Conservation (phyloP, 2,329 filamentous ascomycete genomes). For the Neopestalotiopsis clavispora region DNA sequence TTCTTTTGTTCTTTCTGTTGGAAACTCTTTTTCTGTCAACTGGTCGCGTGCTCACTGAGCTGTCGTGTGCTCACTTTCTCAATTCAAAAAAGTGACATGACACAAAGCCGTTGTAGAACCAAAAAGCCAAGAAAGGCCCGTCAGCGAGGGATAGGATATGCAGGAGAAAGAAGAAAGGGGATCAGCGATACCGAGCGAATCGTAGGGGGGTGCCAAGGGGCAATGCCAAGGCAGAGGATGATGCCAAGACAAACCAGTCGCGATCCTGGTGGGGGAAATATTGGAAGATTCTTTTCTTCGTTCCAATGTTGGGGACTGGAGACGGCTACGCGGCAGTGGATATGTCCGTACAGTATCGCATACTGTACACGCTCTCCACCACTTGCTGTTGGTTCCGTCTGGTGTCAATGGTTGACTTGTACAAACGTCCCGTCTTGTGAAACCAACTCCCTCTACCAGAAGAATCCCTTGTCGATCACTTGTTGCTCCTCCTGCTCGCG, state of each 20-base stretch:
- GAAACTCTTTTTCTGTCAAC: background rate
- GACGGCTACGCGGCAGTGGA: constrained; percentile 14
- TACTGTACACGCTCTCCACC: background rate
- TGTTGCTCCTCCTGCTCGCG: background rate
- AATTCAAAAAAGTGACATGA: background rate
- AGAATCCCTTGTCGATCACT: background rate
- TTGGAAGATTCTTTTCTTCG: constrained; percentile 7
- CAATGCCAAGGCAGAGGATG: background rate
- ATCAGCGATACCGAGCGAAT: background rate
- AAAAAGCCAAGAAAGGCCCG: background rate
- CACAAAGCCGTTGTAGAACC: no score
- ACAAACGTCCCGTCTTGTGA: background rate
- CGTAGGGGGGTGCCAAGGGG: background rate
- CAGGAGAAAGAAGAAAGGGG: background rate
- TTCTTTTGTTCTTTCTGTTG: background rate
- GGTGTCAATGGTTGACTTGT: background rate
- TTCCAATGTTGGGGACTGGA: constrained; percentile 10
- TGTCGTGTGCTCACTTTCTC: constrained; percentile 14
- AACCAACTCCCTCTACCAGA: background rate
- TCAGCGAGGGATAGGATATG: background rate
- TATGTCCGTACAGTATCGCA: background rate
- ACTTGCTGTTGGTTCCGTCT: background rate
- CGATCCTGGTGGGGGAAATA: constrained; percentile 8
- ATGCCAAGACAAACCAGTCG: constrained; percentile 8
- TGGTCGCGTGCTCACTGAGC: background rate